Base-by-base conservation (phyloP, 1,139 yeast genomes). In the Taphrina populina region DNA sequence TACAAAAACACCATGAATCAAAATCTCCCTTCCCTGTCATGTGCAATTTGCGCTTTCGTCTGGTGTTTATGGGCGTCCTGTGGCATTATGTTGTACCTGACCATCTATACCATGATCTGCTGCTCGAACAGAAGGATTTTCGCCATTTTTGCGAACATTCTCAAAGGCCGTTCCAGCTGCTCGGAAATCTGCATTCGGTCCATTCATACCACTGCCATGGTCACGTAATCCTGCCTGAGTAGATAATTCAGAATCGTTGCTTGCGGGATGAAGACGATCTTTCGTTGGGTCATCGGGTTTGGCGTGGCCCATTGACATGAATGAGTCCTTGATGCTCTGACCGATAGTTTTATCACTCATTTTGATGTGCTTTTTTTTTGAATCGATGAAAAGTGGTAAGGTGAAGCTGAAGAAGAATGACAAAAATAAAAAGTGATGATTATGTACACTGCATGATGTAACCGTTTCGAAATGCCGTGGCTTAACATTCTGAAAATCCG, bases 251-350 rank as follows among this genome's bases (percentile, higher is more conserved):
- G 5, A 26, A 27, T 7, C 11, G 19, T 43, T 37, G 3, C 37
- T 30, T 7, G 47, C 36, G 29, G 47, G 47, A 20, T 43, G 47
- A 6, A 30, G 6, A 6, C 37, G 8, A 7, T 30, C 19, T 19
- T 43, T 30, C 7, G 47, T 23, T 3, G 26, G 8, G 2, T 26
- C 13, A 19, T 32, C 37, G 13, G 29, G 19, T 20, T n/a, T 17
- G 3, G 37, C 47, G 32, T 43, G 47, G 26, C 37, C 47, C 21
- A 43, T 20, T 20, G 47, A 43, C 47, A 43, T 43, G 47, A 43
- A 43, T 43, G 47, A 30, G 47, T 30, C 37, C 36, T 43, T 43
- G 35, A 43, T 30, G 17, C 37, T 19, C 21, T 43, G 37, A 3
- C 47, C 47, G 7, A 43, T 20, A 21, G 45, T 20, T 11, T 23